phyloP scores from a whole-genome alignment of 352 stramenopile genomes.

The Pythium pectinolyticum region DNA sequence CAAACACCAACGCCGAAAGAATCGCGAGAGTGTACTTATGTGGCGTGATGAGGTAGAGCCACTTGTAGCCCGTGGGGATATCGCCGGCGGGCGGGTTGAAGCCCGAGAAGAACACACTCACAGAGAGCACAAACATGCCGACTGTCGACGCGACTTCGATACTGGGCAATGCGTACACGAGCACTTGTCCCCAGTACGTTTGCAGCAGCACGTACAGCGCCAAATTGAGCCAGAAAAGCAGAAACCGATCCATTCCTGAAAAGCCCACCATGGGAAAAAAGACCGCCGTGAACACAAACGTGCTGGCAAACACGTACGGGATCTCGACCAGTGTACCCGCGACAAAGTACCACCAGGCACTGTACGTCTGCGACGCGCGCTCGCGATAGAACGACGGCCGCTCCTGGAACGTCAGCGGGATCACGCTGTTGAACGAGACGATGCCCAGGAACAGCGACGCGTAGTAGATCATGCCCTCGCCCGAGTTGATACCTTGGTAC shows the following conservation, averaged over 20 bases:
- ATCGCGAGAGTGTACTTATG: slow-evolving; percentile 43
- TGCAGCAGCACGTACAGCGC: slow-evolving; percentile 54
- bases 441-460: slow-evolving; percentile 81
- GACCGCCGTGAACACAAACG: slow-evolving; percentile 49
- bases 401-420: slow-evolving; percentile 78
- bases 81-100: slow-evolving; percentile 37
- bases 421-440: slow-evolving; percentile 63
- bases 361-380: slow-evolving; percentile 79
- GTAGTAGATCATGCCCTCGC: slow-evolving; percentile 84
- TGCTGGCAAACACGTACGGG: slow-evolving; percentile 40
- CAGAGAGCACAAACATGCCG: slow-evolving; percentile 41
- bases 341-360: slow-evolving; percentile 52
- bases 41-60: slow-evolving; percentile 41
- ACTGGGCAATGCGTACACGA: slow-evolving; percentile 52
- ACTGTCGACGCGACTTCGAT: slow-evolving; percentile 43
- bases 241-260: slow-evolving; percentile 29
- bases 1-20: slow-evolving; percentile 39
- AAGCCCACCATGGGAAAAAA: slow-evolving; percentile 79
- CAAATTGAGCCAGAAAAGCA: slow-evolving; percentile 72
- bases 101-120: slow-evolving; percentile 62
- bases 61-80: slow-evolving; percentile 37
- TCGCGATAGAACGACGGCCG: slow-evolving; percentile 84
- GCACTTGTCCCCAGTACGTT: slow-evolving; percentile 77
- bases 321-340: slow-evolving; percentile 72
- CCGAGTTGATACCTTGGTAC: slow-evolving; percentile 50